Evolutionary conservation across 2,329 filamentous ascomycete species (phyloP).

Genomic region (Ramularia endophylla): DNA sequence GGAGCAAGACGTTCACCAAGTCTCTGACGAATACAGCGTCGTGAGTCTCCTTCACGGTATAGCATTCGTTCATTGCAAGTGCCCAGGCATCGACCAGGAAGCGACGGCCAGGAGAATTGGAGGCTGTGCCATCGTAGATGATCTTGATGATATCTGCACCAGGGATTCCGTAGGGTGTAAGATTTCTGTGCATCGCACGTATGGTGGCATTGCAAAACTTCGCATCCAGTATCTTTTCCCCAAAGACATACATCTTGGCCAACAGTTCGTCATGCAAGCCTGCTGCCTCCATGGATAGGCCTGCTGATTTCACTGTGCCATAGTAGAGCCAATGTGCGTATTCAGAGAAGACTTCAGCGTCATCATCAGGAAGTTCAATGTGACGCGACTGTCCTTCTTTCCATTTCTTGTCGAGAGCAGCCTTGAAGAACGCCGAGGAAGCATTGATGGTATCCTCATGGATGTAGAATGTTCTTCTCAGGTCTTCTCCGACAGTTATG

Average conservation of each 20-base stretch:
- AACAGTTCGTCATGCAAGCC: too few relatives aligned
- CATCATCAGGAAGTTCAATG: conserved; percentile 5
- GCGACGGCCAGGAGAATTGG: conserved; percentile 1
- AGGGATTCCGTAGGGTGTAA: too few relatives aligned
- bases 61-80: too few relatives aligned
- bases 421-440: conserved; percentile 6
- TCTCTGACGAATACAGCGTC: too few relatives aligned
- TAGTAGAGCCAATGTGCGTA: conserved; percentile 10
- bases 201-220: conserved; percentile 5
- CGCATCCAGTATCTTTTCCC: conserved; percentile 8
- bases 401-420: conserved; percentile 12
- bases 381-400: conserved; percentile 1
- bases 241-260: conserved; percentile 6
- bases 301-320: too few relatives aligned
- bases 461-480: conserved; percentile 2
- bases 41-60: too few relatives aligned
- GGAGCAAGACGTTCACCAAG: too few relatives aligned
- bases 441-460: conserved; percentile 4
- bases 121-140: conserved; percentile 3
- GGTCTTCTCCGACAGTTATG: too few relatives aligned
- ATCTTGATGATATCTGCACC: too few relatives aligned
- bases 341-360: not conserved
- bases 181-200: too few relatives aligned
- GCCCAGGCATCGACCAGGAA: conserved; percentile 11
- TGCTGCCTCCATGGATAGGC: too few relatives aligned